These are phyloP conservation scores for Rhododendron simsii DNA, from an alignment of 148 eudicot genomes.

Conservation along the genomic window DNA sequence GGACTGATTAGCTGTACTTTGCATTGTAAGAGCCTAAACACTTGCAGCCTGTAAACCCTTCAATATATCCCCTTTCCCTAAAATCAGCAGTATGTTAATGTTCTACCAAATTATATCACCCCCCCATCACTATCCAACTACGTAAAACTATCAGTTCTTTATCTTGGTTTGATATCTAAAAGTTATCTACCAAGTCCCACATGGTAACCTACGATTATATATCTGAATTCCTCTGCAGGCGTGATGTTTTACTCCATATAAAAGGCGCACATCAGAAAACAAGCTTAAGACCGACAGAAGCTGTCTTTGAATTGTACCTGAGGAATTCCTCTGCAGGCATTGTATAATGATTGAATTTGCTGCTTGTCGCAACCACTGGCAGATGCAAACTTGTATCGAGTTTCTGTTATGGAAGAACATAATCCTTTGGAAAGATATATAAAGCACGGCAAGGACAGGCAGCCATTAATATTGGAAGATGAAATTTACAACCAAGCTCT, in stretches of 20 bases:
- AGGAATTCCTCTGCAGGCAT: conserved; percentile 57
- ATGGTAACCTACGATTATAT: background rate
- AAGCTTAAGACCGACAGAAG: background rate
- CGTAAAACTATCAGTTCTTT: background rate
- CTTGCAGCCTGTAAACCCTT: background rate
- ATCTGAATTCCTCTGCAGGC: background rate
- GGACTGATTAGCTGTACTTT: background rate
- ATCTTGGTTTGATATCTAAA: background rate
- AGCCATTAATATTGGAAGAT: background rate
- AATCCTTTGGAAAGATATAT: conserved; percentile 1
- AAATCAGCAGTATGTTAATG: background rate
- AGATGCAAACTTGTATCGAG: conserved; percentile 48
- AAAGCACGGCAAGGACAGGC: background rate
- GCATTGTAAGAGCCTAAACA: background rate
- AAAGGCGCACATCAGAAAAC: background rate
- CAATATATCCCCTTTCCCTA: background rate
- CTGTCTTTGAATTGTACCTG: conserved; percentile 32
- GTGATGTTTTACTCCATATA: background rate
- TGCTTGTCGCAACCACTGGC: conserved; percentile 48
- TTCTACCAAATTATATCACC: background rate
- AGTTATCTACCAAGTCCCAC: background rate
- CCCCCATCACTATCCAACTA: background rate
- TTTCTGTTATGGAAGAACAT: conserved; percentile 25
- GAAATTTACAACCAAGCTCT: background rate
- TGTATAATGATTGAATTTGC: conserved; percentile 38